phyloP scores from a whole-genome alignment of 1,284 basidiomycete species.

The Rugosomyces carneus region DNA sequence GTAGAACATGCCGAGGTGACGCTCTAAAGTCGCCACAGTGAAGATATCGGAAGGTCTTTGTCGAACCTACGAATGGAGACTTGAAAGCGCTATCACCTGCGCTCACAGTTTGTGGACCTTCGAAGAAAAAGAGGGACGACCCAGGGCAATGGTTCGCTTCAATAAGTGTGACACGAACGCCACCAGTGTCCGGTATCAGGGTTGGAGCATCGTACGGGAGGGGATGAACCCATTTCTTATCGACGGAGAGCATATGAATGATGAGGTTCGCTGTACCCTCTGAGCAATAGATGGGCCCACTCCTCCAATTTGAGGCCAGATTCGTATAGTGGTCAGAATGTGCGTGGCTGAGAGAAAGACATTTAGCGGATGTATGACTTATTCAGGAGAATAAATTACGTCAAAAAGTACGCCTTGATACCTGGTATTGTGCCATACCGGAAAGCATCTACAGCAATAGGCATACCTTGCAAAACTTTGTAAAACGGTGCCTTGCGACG shows the following conservation, averaged over 20 bases:
- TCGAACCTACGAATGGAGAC: constrained; percentile 65
- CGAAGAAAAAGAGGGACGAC: constrained; percentile 90
- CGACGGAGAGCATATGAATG: constrained; percentile 83
- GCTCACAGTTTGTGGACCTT: constrained; percentile 83
- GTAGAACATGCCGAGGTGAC: constrained; percentile 76
- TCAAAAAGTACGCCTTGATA: constrained; percentile 85
- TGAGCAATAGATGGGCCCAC: constrained; percentile 94
- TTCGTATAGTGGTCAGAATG: constrained; percentile 96
- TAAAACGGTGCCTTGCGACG: constrained; percentile 86
- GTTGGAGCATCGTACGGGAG: constrained; percentile 77
- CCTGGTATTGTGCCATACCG: constrained; percentile 87
- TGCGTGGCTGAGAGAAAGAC: constrained; percentile 58
- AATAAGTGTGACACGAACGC: constrained; percentile 89
- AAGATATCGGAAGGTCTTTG: constrained; percentile 77
- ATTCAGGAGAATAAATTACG: constrained; percentile 34
- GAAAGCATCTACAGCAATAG: constrained; percentile 94
- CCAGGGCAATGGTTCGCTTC: constrained; percentile 98
- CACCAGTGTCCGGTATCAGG: constrained; percentile 76
- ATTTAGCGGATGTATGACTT: constrained; percentile 1
- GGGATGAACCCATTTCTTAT: constrained; percentile 81
- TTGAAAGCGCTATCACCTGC: constrained; percentile 79
- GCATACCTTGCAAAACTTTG: constrained; percentile 96
- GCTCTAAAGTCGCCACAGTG: constrained; percentile 96
- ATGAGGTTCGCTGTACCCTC: constrained; percentile 88
- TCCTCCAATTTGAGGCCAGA: constrained; percentile 80